These are phyloP conservation scores for Yamadazyma kanchanaburiensis DNA, from an alignment of 1,139 yeast genomes.

Conservation along the genomic window DNA sequence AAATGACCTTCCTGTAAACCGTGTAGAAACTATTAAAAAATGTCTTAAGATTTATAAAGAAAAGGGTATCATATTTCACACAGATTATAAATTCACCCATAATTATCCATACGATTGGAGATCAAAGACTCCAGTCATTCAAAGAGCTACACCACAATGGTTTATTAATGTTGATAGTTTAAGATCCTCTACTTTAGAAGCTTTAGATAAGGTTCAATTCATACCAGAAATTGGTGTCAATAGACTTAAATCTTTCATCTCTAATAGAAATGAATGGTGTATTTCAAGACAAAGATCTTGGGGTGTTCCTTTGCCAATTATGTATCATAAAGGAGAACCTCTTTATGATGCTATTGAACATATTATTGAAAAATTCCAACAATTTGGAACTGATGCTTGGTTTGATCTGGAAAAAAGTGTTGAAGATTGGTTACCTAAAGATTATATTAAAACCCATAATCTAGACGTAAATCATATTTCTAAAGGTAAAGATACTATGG, in stretches of 20 bases:
- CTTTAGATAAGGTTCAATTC: slow-evolving; percentile 63
- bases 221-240: slow-evolving; percentile 70
- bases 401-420: slow-evolving; percentile 47
- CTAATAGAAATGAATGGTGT: slow-evolving; percentile 92
- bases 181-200: slow-evolving; percentile 56
- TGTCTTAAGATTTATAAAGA: slow-evolving; percentile 38
- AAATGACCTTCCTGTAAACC: slow-evolving; percentile 48
- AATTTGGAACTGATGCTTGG: slow-evolving; percentile 77
- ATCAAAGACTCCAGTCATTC: slow-evolving; percentile 90
- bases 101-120: slow-evolving; percentile 98
- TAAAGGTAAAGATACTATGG: slow-evolving; percentile 91
- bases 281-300: slow-evolving; percentile 95
- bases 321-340: slow-evolving; percentile 61
- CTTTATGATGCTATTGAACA: slow-evolving; percentile 53
- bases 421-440: slow-evolving; percentile 71
- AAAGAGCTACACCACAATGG: slow-evolving; percentile 96
- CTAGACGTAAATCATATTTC: slow-evolving; percentile 38
- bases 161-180: slow-evolving; percentile 82
- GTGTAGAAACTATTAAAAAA: slow-evolving; percentile 47
- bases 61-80: slow-evolving; percentile 44
- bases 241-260: slow-evolving; percentile 69
- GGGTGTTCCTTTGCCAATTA: slow-evolving; percentile 97
- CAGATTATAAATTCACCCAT: slow-evolving; percentile 58
- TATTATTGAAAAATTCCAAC: slow-evolving; percentile 51
- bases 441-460: slow-evolving; percentile 8